phyloP scores from a whole-genome alignment of 1,284 basidiomycete genomes.

The Ceratobasidium sp. region DNA sequence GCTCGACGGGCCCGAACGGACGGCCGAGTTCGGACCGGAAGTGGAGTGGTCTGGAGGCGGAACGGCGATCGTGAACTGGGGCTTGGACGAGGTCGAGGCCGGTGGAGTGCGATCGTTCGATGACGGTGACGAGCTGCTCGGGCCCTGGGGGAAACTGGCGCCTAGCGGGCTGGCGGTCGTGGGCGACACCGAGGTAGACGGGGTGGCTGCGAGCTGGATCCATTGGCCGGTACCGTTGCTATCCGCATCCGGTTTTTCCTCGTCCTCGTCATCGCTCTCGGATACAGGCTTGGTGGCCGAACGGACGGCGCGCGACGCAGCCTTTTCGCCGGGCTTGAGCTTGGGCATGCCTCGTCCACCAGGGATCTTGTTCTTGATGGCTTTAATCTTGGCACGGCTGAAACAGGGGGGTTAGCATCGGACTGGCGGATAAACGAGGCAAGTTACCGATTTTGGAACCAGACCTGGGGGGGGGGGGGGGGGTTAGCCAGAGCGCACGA shows the following conservation, averaged over 20 bases:
- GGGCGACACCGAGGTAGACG: slow-evolving; percentile 17
- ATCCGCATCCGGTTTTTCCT: slow-evolving; percentile 27
- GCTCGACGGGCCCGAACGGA: slow-evolving; percentile 24
- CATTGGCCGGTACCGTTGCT: slow-evolving; percentile 2
- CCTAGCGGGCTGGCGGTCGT: slow-evolving; percentile 18
- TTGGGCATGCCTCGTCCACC: slow-evolving; percentile 40
- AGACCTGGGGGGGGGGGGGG: slow-evolving; percentile 63
- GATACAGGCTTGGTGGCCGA: not conserved
- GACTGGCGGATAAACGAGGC: not conserved
- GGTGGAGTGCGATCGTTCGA: slow-evolving; percentile 22
- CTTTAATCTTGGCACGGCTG: slow-evolving; percentile 46
- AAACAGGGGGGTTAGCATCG: not conserved
- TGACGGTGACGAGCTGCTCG: not conserved
- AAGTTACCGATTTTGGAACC: slow-evolving; percentile 88
- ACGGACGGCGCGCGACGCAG: slow-evolving; percentile 5
- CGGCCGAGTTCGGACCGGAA: slow-evolving; percentile 39
- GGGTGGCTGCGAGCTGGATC: slow-evolving; percentile 7
- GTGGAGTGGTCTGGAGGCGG: not conserved
- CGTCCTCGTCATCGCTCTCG: slow-evolving; percentile 28
- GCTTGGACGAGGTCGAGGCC: slow-evolving; percentile 23
- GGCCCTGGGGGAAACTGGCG: not conserved
- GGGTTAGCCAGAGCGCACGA: slow-evolving; percentile 25
- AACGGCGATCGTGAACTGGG: slow-evolving; percentile 30
- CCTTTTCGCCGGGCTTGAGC: slow-evolving; percentile 38
- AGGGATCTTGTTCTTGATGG: slow-evolving; percentile 42